A percentile compares a stretch with the other conserved stretches of the same genome.
Conservation (phyloP, 23 red algal genomes). For the Gracilaria domingensis region DNA sequence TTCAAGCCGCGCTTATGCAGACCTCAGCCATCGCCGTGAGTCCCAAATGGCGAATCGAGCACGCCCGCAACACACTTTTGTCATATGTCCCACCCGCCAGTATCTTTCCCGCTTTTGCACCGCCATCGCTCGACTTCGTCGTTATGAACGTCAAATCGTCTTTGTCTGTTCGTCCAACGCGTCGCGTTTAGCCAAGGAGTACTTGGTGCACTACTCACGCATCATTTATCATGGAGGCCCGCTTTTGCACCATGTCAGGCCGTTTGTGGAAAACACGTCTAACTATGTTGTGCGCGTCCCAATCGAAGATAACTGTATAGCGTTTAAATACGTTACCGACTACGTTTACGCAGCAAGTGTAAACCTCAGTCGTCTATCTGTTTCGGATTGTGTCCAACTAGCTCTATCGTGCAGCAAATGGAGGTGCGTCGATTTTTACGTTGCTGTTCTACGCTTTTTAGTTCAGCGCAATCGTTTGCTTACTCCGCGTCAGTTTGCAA, state of each 20-base stretch:
- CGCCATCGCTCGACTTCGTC: neutral
- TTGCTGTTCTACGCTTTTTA: constrained; percentile 23
- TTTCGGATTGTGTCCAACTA: constrained; percentile 33
- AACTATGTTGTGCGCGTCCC: neutral
- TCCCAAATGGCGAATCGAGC: constrained; percentile 11
- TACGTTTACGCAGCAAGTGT: constrained; percentile 6
- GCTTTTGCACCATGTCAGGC: constrained; percentile 10
- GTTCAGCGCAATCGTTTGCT: constrained; percentile 6
- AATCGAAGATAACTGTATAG: constrained; percentile 12
- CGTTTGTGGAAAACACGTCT: neutral
- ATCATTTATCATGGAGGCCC: constrained; percentile 17
- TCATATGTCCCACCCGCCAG: constrained; percentile 18
- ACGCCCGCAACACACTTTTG: neutral
- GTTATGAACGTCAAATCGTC: constrained; percentile 16
- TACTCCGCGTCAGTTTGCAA: constrained; percentile 30
- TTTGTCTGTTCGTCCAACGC: constrained; percentile 6
- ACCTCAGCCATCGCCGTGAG: neutral
- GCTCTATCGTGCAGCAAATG: constrained; percentile 31
- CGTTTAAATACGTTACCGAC: constrained; percentile 27
- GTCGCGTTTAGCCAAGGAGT: neutral
- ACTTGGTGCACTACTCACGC: constrained; percentile 26
- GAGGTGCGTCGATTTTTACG: constrained; percentile 38
- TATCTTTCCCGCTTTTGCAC: neutral
- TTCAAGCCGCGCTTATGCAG: neutral
- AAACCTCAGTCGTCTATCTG: constrained; percentile 24